Evolutionary conservation across 345 rosid genomes (phyloP), one percentile per base, ranked within the genome.

Genomic region (Dimocarpus longan): DNA sequence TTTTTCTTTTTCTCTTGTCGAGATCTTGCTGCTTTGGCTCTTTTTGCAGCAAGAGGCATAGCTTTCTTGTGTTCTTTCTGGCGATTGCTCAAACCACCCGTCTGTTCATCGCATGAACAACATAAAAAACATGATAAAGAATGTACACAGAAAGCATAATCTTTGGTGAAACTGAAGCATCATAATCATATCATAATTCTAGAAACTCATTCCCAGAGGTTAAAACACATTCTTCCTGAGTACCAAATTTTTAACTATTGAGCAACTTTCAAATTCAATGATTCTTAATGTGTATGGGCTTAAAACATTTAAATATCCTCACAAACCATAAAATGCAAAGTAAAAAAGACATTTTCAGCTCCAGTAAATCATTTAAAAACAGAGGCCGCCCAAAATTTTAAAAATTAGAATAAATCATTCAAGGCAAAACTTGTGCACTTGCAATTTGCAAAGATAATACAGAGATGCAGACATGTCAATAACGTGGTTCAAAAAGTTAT

Each of bases 61-160:
- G 67, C 67, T 90, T 96, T 96, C 80, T 84, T 91, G 85, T 88
- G 99, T 70, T 94, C 94, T 84, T 96, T 96, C 85, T 96, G 97
- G 67, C 83, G 83, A 81, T 96, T 94, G 91, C 93, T 93, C 67
- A 60, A 24, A 69, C 99, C 98, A 56, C 98, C 98, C 19, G 89
- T 87, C 98, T 93, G 91, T 69, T 7, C 79, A 72, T 6, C 28
- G 32, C 57, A 26, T 21, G 1, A 68, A 66, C 0, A 59, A 70
- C 13, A 32, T 37, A 56, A 10, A 12, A 12, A 18, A 10, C 54
- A 66, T 1, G 18, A 75, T 21, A 19, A 24, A 59, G 15, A 2
- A 70, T 12, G 8, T 68, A 24, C 5, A 26, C 19, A 70, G 8
- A 54, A 70, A 44, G 5, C 75, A 71, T 54, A 63, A 48, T n/a